These are phyloP conservation scores for Boechera stricta DNA, from an alignment of 345 rosid genomes.

Conservation along the genomic window DNA sequence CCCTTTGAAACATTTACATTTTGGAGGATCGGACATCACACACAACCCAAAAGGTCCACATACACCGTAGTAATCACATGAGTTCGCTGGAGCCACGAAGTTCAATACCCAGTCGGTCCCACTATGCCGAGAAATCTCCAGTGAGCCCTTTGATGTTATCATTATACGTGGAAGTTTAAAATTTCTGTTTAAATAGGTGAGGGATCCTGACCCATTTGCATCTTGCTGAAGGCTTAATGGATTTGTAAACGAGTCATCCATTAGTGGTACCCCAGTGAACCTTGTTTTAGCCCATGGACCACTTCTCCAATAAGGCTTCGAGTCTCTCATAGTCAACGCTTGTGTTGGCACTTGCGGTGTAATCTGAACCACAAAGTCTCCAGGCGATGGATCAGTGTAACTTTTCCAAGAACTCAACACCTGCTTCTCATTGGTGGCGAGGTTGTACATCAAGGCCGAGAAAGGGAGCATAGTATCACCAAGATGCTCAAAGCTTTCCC, in stretches of 20 bases:
- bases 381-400: constrained; percentile 35
- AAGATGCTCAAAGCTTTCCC: constrained; percentile 34
- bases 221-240: constrained; percentile 20
- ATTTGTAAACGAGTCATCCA: neutral
- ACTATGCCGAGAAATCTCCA: neutral
- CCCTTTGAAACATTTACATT: constrained; percentile 40
- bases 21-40: neutral
- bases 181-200: neutral
- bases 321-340: neutral
- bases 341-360: constrained; percentile 30
- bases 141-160: constrained; percentile 24
- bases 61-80: constrained; percentile 6
- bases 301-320: constrained; percentile 2
- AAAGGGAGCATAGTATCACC: constrained; percentile 20
- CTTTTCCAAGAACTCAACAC: constrained; percentile 27
- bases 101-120: neutral
- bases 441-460: neutral
- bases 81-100: neutral
- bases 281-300: constrained; percentile 38
- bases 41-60: constrained; percentile 43
- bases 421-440: neutral
- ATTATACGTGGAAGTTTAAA: neutral
- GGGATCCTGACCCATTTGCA: constrained; percentile 17
- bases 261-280: constrained; percentile 8
- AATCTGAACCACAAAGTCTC: constrained; percentile 6